Base-by-base conservation (phyloP, 176 grass and related monocot genomes). In the Bromus sterilis region DNA sequence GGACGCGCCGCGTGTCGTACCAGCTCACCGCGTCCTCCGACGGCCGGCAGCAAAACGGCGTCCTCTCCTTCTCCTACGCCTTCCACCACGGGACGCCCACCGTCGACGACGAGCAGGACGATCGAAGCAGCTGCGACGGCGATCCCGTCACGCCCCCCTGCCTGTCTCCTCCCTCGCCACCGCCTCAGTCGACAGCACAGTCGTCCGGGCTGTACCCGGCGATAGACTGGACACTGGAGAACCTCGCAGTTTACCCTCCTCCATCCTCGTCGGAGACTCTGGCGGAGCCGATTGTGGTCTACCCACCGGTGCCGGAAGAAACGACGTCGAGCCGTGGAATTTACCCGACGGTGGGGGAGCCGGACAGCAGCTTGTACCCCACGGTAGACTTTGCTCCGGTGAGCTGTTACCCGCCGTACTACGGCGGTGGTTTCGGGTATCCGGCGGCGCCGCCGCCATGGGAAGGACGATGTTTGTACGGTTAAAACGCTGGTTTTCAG, bases 61-160 rank as follows among this genome's bases (percentile, higher is more conserved):
- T 85, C 56, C 80, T 91, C 77, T 85, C 81, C 65, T 91, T 91
- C 82, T 91, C 85, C 4, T 91, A 91, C 85, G 48, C 70, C 36
- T 78, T 85, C 85, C 82, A 73, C 43, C 23, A 37, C 34, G 40
- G 58, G 0, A 57, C 20, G n/a, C n/a, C n/a, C 0, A 21, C 48
- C 48, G 7, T 53, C 58, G 11, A 11, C 43, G 18, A 15, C 51
- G 75, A 43, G 6, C 26, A 42, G 0, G 13, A 35, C 14, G 24
- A 48, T 65, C 13, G n/a, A 60, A 67, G 5, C 5, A 56, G 40
- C n/a, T n/a, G n/a, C 57, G 28, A 11, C 55, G 58, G 2, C 7
- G 56, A 88, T 13, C 43, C 49, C 5, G 44, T 37, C 37, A 16
- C 67, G 10, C 48, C 59, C 0, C n/a, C 31, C 1, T 55, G 4